phyloP scores from a whole-genome alignment of 2,329 filamentous ascomycete genomes.

The Raffaelea arxii region DNA sequence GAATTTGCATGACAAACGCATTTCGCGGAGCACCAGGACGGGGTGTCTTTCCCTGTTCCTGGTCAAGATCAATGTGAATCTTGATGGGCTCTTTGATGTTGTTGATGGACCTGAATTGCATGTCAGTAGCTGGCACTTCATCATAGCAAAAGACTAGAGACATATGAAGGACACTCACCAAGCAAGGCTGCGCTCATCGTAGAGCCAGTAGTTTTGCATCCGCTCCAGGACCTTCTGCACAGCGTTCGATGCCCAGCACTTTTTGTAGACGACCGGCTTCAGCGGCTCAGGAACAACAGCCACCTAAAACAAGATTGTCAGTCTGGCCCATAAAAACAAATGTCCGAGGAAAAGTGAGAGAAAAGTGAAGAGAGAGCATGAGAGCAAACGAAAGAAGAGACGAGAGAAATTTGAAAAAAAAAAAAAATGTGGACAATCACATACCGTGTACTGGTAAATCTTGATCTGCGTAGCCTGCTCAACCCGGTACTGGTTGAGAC shows the following conservation, averaged over 20 bases:
- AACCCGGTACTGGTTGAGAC: conserved; percentile 30
- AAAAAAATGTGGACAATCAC: conserved; percentile 21
- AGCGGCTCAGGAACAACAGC: conserved; percentile 50
- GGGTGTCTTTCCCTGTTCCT: conserved; percentile 33
- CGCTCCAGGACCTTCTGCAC: conserved; percentile 46
- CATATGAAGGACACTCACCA: conserved; percentile 47
- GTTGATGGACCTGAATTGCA: conserved; percentile 24
- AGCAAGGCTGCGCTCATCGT: conserved; percentile 75
- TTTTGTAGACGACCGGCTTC: conserved; percentile 58
- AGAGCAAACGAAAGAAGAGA: neutral
- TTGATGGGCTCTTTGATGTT: conserved; percentile 34
- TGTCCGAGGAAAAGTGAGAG: neutral
- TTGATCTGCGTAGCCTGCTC: conserved; percentile 17
- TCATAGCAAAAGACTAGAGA: neutral
- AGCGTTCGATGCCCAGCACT: conserved; percentile 60
- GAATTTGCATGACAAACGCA: conserved; percentile 51
- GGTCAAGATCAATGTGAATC: conserved; percentile 63
- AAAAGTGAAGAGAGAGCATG: neutral
- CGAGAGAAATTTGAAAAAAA: neutral
- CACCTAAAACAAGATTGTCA: conserved; percentile 37
- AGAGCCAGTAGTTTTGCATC: conserved; percentile 51
- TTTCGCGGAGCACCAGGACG: conserved; percentile 28
- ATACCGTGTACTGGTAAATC: conserved; percentile 79
- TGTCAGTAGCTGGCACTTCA: too few relatives aligned
- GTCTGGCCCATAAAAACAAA: too few relatives aligned